phyloP scores from a whole-genome alignment of 2,329 filamentous ascomycete species.

The Dactylella cylindrospora region DNA sequence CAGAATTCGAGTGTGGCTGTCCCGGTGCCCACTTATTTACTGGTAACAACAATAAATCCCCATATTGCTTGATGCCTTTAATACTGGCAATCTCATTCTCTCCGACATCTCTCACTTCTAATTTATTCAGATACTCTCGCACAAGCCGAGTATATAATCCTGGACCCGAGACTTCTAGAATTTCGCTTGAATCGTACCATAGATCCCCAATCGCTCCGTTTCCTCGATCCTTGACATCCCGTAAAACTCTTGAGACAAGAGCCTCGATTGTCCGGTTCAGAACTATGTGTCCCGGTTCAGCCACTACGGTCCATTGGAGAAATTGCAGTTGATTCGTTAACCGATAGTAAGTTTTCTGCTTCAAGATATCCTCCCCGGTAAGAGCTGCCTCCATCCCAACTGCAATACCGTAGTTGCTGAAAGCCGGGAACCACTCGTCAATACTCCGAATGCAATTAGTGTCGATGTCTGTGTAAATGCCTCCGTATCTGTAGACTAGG shows the following conservation, averaged over 20 bases:
- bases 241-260: slow-evolving; percentile 2
- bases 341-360: slow-evolving; percentile 6
- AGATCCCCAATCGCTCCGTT: slow-evolving; percentile 12
- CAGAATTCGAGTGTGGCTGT: neutral
- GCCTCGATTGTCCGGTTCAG: slow-evolving; percentile 22
- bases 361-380: neutral
- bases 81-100: slow-evolving; percentile 15
- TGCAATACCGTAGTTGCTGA: slow-evolving; percentile 10
- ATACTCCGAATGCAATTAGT: slow-evolving; percentile 12
- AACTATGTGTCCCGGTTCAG: slow-evolving; percentile 1
- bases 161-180: slow-evolving; percentile 13
- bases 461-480: slow-evolving; percentile 31
- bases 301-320: slow-evolving; percentile 24
- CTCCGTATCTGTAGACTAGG: slow-evolving; percentile 19
- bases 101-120: neutral
- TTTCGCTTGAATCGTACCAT: slow-evolving; percentile 15
- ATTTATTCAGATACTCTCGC: slow-evolving; percentile 21
- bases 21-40: slow-evolving; percentile 15
- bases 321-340: slow-evolving; percentile 18
- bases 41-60: slow-evolving; percentile 12
- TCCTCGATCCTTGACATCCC: slow-evolving; percentile 9
- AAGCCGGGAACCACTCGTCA: slow-evolving; percentile 12
- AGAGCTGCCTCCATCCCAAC: slow-evolving; percentile 8
- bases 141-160: slow-evolving; percentile 17
- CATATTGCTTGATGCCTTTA: slow-evolving; percentile 3